Conservation (phyloP, 2,329 filamentous ascomycete genomes). For the Verticillium longisporum region DNA sequence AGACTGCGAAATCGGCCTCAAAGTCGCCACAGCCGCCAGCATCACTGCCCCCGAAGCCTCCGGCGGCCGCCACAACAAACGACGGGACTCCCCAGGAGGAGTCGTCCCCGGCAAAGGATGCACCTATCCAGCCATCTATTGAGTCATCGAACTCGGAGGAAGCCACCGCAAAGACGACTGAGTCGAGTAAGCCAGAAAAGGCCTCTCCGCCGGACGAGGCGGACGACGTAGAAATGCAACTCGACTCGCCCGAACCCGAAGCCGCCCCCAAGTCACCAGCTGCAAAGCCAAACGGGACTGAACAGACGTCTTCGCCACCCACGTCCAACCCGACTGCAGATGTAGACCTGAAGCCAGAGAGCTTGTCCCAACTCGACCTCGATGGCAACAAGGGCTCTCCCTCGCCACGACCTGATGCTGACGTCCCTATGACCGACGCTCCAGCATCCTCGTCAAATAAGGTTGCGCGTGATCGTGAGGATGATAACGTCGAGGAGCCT, state of each 20-base stretch:
- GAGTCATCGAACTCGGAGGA: conserved; percentile 1
- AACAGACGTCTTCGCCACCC: conserved; percentile 1
- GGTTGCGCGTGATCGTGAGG: conserved; percentile 68
- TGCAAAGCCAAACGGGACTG: neutral
- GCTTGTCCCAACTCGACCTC: conserved; percentile 30
- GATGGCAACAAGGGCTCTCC: conserved; percentile 14
- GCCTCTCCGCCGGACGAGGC: conserved; percentile 4
- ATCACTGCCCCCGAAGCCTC: neutral
- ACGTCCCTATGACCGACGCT: conserved; percentile 49
- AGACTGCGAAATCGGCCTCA: conserved; percentile 11
- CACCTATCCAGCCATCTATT: neutral
- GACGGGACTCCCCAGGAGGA: conserved; percentile 1
- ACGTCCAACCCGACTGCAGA: conserved; percentile 19
- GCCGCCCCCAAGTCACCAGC: neutral
- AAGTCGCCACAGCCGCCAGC: neutral
- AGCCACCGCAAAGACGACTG: neutral
- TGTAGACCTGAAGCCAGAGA: conserved; percentile 25
- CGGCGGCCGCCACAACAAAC: conserved; percentile 7
- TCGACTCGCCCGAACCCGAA: neutral
- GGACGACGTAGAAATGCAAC: conserved; percentile 10
- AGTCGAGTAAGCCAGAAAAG: conserved; percentile 1
- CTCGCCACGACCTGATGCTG: conserved; percentile 13
- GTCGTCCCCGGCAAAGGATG: neutral
- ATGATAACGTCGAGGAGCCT: conserved; percentile 61
- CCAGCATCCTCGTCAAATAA: conserved; percentile 44